Conservation (phyloP, 169 alveolate genomes). For the Theileria orientalis region DNA sequence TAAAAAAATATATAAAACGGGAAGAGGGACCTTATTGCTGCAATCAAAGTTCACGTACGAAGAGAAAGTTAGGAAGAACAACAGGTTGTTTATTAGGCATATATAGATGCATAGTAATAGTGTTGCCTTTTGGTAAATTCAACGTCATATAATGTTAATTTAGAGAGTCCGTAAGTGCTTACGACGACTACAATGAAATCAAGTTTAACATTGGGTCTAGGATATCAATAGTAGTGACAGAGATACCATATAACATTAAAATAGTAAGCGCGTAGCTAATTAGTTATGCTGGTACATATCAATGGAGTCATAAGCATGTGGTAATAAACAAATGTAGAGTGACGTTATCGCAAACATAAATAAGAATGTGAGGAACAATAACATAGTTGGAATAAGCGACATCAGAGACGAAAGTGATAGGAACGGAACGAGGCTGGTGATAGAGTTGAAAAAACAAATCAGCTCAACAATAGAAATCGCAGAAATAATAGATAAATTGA, state of each 20-base stretch:
- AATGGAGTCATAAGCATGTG: too few relatives aligned
- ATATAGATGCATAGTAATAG: too few relatives aligned
- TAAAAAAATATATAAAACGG: constrained; percentile 68
- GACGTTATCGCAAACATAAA: constrained; percentile 49
- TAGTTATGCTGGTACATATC: background rate
- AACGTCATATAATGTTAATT: too few relatives aligned
- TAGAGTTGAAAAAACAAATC: constrained; percentile 59
- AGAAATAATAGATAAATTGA: constrained; percentile 46
- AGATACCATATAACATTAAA: constrained; percentile 60
- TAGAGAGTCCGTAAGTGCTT: constrained; percentile 31
- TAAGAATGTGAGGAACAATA: constrained; percentile 45
- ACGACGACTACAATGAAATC: constrained; percentile 14
- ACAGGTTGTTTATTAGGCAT: constrained; percentile 6
- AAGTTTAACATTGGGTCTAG: constrained; percentile 54
- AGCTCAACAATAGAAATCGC: constrained; percentile 51
- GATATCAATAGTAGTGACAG: constrained; percentile 47
- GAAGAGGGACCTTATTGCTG: constrained; percentile 74
- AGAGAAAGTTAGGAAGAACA: constrained; percentile 18
- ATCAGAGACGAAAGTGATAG: constrained; percentile 62
- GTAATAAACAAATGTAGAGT: constrained; percentile 1
- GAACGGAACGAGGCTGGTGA: constrained; percentile 49
- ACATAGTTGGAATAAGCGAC: constrained; percentile 45
- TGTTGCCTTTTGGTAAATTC: too few relatives aligned
- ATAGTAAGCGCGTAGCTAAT: background rate
- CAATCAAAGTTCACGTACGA: constrained; percentile 50